Evolutionary conservation across 2,329 filamentous ascomycete species (phyloP), one percentile per base, ranked within the genome.

Genomic region (Hymenoscyphus albidus): DNA sequence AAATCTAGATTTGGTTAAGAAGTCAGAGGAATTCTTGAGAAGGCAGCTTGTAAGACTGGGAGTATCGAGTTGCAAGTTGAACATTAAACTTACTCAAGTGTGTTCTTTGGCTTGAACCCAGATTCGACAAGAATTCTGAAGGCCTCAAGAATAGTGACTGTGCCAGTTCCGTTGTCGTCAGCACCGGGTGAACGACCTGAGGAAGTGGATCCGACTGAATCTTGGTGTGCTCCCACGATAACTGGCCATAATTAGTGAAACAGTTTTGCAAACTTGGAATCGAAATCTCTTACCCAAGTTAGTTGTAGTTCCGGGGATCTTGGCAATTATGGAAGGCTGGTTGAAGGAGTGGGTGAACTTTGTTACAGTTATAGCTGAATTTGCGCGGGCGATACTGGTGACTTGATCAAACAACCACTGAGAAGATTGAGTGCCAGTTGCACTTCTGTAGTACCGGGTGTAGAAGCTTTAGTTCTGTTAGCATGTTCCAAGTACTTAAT

Each of bases 161-260:
- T 94, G 63, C 92, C 92, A 70, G 90, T 93, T 64, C 92, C 93
- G 74, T 97, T 93, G 70, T 97, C 93, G 70, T 97, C 93, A n/a
- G 93, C 93, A 58, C 93, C 93, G 0, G 93, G 93, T 0, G 93
- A 93, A 16, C 67, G 63, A 18, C 27, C 61, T 10, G 35, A 35
- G 3, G 61, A 58, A 5, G 61, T 38, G 3, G 44, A 22, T 44
- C 58, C 58, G 89, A 84, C 31, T 96, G 83, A 42, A 95, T 97
- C 93, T 76, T 96, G 92, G 77, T 96, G 93, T 0, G 93, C 92
- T 62, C 93, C 92, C 69, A 97, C 89, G 39, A 97, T 88, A 44
- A 94, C 83, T 1, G 44, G 16, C 6, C 5, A 44, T 1, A 44
- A n/a, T 44, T 44, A 44, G n/a, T 6, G n/a, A 42, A 42, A 35